phyloP scores from a whole-genome alignment of 129 eudicot species.

The Artemisia argyi region DNA sequence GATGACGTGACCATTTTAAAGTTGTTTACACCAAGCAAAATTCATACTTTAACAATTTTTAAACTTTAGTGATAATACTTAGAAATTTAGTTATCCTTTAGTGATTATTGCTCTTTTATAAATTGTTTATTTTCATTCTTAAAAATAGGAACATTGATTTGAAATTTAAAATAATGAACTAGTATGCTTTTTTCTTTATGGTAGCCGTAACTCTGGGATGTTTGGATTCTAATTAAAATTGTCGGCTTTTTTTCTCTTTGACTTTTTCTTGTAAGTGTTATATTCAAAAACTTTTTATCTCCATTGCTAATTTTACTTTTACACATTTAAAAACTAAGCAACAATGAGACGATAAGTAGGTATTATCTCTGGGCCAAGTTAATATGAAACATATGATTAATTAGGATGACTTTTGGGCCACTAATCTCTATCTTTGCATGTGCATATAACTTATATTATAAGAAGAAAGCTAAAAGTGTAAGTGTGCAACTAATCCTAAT shows the following conservation, averaged over 20 bases:
- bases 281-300: neutral
- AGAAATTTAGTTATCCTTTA: no score
- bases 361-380: conserved; percentile 8
- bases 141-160: neutral
- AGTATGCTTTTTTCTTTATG: neutral
- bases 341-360: neutral
- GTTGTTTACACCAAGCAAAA: no score
- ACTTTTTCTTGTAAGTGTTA: neutral
- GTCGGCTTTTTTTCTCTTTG: conserved; percentile 14
- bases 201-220: neutral
- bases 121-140: no score
- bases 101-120: no score
- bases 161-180: neutral
- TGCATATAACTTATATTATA: conserved; percentile 6
- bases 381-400: conserved; percentile 14
- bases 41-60: no score
- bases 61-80: no score
- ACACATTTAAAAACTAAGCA: neutral
- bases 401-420: conserved; percentile 15
- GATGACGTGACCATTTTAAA: no score
- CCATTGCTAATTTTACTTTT: neutral
- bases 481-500: conserved; percentile 10
- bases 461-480: neutral
- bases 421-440: conserved; percentile 18
- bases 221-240: neutral